Conservation (phyloP, 805 yeast species). For the Jamesozyma lodderae region DNA sequence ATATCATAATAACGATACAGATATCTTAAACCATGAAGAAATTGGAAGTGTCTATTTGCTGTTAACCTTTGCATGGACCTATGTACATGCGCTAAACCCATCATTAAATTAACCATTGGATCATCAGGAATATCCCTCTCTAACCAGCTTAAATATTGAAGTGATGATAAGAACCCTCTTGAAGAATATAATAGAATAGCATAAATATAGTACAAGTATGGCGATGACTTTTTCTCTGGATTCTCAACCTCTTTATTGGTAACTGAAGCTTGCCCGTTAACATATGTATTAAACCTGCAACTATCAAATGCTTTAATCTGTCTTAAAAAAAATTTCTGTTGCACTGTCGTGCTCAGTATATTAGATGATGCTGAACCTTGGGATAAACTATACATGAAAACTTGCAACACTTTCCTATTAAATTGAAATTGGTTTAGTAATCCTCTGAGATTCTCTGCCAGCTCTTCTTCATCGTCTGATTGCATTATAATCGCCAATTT, state of each 20-base stretch:
- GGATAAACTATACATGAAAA: constrained; percentile 59
- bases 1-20: constrained; percentile 59
- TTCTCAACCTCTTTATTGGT: constrained; percentile 40
- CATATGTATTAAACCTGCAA: constrained; percentile 40
- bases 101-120: constrained; percentile 65
- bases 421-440: constrained; percentile 67
- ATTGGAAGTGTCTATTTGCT: constrained; percentile 74
- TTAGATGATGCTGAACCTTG: constrained; percentile 48
- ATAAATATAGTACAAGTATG: constrained; percentile 69
- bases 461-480: constrained; percentile 41
- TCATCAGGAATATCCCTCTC: constrained; percentile 61
- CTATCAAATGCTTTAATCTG: constrained; percentile 87
- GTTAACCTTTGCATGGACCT: constrained; percentile 88
- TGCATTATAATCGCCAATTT: constrained; percentile 50
- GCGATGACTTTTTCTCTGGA: constrained; percentile 40
- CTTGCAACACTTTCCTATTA: constrained; percentile 53
- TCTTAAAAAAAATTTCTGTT: constrained; percentile 82
- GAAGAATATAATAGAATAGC: constrained; percentile 74
- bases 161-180: constrained; percentile 71
- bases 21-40: constrained; percentile 78
- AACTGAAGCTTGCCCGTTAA: constrained; percentile 74
- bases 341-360: constrained; percentile 64
- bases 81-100: constrained; percentile 77
- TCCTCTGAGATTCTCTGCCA: constrained; percentile 50
- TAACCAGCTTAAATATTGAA: constrained; percentile 67